Base-by-base conservation (phyloP, 2,329 filamentous ascomycete genomes). In the Paraphaeosphaeria sporulosa region DNA sequence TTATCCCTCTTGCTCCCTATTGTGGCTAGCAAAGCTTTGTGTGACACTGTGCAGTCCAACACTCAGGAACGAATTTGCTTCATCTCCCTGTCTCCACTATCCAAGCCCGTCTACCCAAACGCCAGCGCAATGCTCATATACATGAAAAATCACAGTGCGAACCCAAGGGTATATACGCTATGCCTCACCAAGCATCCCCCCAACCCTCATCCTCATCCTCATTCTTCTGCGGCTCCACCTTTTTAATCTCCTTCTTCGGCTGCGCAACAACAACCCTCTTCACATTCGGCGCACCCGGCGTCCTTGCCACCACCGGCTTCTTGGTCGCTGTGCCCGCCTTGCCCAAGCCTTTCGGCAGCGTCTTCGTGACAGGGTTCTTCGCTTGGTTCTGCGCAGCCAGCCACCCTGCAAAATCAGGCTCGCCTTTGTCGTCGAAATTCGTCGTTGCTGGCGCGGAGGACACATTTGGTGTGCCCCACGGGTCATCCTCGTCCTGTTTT, bases 351-450 rank as follows among this genome's bases (percentile, higher is more conserved):
- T 96, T 99, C 0, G 94, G 94, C 57, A 98, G 75, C 2, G 89
- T 81, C 66, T 91, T 95, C 68, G 84, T 85, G 1, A 58, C 74
- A 55, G 60, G 77, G 71, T 84, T 84, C 80, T 96, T 97, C 64
- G 90, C 87, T 64, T 89, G 85, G 6, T 90, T 88, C 75, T 97
- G 93, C 13, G 94, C 93, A 13, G 92, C 93, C 23, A 98, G 79
- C 94, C 95, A 98, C 5, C 93, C 94, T 5, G 93, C 94, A 78
- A 99, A 98, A 76, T 98, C 95, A 0, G 94, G 94, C 76, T 99
- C 94, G 2, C 90, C 89, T 27, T 91, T 89, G 68, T 97, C 93
- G 60, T 94, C 92, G 65, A 90, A 94, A 0, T 89, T 84, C 7
- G 72, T 84, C 80, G 25, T 38, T 38, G 32, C 73, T 57, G 82